A percentile compares a stretch with the other conserved stretches of the same genome.
phyloP scores from a whole-genome alignment of 169 alveolate species.

The Eimeria praecox region DNA sequence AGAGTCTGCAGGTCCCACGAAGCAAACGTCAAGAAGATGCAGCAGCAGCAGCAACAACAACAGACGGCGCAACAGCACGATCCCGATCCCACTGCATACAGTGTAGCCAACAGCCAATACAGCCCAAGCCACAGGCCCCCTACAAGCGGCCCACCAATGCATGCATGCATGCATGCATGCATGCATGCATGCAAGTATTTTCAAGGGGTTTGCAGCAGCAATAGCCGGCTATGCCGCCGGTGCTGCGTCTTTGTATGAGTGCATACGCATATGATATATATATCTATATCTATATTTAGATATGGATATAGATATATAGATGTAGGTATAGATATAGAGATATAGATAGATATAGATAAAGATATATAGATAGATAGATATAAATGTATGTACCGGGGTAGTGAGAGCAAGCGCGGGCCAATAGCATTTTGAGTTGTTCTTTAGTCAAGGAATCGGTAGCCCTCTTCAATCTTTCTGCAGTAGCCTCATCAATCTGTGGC shows the following conservation, averaged over 20 bases:
- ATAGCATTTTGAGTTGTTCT: conserved; percentile 63
- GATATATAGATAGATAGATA: no score
- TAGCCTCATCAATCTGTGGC: conserved; percentile 64
- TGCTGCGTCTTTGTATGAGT: no score
- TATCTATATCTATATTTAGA: not conserved
- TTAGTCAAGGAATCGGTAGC: conserved; percentile 32
- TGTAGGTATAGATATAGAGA: no score
- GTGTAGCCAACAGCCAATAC: no score
- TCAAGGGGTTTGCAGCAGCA: no score
- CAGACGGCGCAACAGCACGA: not conserved
- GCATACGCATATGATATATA: not conserved
- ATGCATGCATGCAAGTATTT: not conserved
- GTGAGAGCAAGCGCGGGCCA: conserved; percentile 72
- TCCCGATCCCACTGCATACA: not conserved
- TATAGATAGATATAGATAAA: not conserved
- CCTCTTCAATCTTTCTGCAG: conserved; percentile 58
- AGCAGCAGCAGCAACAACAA: not conserved
- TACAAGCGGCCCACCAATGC: not conserved
- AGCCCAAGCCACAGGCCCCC: not conserved
- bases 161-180: not conserved
- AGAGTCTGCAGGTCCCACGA: no score
- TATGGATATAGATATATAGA: not conserved
- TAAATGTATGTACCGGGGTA: conserved; percentile 63
- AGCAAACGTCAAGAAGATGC: no score
- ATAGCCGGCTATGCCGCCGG: not conserved